Evolutionary conservation across 179 eudicot species (phyloP).

Genomic region (Heliamphora pulchella): DNA sequence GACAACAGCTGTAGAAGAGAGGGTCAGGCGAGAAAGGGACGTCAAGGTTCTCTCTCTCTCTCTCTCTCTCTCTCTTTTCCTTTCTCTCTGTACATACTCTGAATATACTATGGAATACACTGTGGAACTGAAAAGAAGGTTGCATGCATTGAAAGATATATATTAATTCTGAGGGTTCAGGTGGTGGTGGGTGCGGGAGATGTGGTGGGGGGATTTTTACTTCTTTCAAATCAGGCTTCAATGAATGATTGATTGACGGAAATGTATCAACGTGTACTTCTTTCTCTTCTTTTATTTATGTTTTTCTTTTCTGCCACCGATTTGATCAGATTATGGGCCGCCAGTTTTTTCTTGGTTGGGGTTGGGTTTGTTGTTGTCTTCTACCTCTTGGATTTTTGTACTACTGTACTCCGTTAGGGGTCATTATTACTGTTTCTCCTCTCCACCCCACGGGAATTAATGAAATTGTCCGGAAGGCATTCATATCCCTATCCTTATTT

Average conservation of each 20-base stretch:
- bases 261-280: slow-evolving; percentile 20
- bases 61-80: neutral
- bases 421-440: neutral
- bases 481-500: slow-evolving; percentile 4
- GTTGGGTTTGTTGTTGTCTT: neutral
- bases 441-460: neutral
- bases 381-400: neutral
- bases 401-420: too few relatives aligned
- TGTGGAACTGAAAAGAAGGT: neutral
- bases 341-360: slow-evolving; percentile 21
- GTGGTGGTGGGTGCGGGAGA: neutral
- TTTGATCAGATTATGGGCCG: slow-evolving; percentile 40
- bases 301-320: slow-evolving; percentile 18
- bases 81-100: too few relatives aligned
- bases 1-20: slow-evolving; percentile 98
- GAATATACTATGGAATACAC: neutral
- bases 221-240: slow-evolving; percentile 24
- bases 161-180: slow-evolving; percentile 3
- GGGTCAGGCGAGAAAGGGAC: slow-evolving; percentile 97
- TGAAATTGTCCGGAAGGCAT: slow-evolving; percentile 15
- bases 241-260: slow-evolving; percentile 36
- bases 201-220: neutral
- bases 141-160: slow-evolving; percentile 11
- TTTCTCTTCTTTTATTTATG: neutral
- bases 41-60: slow-evolving; percentile 58